phyloP scores from a whole-genome alignment of 2,329 filamentous ascomycete genomes.

The Geosmithia morbida region DNA sequence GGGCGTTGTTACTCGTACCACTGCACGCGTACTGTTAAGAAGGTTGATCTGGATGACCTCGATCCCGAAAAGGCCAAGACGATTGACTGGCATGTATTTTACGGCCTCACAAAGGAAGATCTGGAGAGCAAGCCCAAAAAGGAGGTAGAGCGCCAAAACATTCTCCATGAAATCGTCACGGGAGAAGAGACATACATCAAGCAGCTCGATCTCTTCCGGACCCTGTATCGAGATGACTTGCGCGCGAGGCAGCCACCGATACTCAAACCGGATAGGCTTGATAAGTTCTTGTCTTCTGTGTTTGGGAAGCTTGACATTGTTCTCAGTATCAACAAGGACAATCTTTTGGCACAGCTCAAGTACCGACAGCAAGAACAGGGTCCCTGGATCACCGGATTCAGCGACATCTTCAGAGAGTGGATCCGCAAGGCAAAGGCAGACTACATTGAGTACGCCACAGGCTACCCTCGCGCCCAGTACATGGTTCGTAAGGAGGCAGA shows the following conservation, averaged over 20 bases:
- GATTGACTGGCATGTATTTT: slow-evolving; percentile 83
- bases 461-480: slow-evolving; percentile 73
- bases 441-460: slow-evolving; percentile 84
- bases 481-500: slow-evolving; percentile 73
- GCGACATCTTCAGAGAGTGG: slow-evolving; percentile 96
- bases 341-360: slow-evolving; percentile 83
- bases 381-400: slow-evolving; percentile 86
- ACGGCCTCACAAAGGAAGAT: slow-evolving; percentile 66
- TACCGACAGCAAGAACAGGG: slow-evolving; percentile 96
- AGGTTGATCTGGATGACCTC: slow-evolving; percentile 73
- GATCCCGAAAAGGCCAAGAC: slow-evolving; percentile 51
- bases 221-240: slow-evolving; percentile 75
- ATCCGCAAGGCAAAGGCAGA: slow-evolving; percentile 81
- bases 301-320: slow-evolving; percentile 87
- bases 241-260: slow-evolving; percentile 60
- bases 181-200: slow-evolving; percentile 86
- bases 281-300: slow-evolving; percentile 69
- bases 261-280: slow-evolving; percentile 62
- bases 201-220: slow-evolving; percentile 71
- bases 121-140: slow-evolving; percentile 62
- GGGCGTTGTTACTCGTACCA: slow-evolving; percentile 87
- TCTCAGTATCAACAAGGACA: slow-evolving; percentile 82
- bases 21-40: slow-evolving; percentile 87
- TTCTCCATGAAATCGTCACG: slow-evolving; percentile 87
- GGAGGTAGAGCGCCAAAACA: slow-evolving; percentile 86